phyloP scores from a whole-genome alignment of 306 rosid species.

The Prunus armeniaca region DNA sequence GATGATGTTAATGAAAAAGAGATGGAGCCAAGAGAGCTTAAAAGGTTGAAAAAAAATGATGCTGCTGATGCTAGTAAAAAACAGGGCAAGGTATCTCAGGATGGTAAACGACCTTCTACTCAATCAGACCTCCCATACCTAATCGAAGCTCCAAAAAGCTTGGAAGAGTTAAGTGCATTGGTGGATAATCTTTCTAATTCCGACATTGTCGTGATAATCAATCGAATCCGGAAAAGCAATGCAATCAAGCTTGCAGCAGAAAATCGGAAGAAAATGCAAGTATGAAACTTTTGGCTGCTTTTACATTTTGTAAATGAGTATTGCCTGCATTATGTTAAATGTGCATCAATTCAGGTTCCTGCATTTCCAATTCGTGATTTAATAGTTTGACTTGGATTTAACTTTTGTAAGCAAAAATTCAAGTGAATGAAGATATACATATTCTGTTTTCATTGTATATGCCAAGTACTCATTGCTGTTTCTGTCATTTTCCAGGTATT shows the following conservation, averaged over 20 bases:
- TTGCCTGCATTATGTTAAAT: neutral
- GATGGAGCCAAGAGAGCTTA: conserved; percentile 15
- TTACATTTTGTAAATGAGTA: conserved; percentile 10
- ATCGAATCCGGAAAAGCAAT: conserved; percentile 78
- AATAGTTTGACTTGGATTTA: too few species aligned
- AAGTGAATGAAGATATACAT: neutral
- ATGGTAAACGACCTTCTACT: conserved; percentile 36
- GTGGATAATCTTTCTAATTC: conserved; percentile 51
- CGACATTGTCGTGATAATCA: conserved; percentile 61
- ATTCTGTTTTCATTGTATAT: neutral
- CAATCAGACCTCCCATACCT: conserved; percentile 68
- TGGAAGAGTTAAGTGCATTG: conserved; percentile 61
- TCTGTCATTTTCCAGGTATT: conserved; percentile 62
- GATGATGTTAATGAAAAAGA: conserved; percentile 25
- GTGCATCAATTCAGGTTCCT: neutral
- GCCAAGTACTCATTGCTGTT: neutral
- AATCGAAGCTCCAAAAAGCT: conserved; percentile 83
- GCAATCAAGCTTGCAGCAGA: conserved; percentile 79
- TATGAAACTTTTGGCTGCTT: conserved; percentile 30
- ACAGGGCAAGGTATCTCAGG: conserved; percentile 34
- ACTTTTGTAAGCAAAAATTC: neutral
- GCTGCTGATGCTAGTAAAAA: conserved; percentile 36
- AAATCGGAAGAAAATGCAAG: conserved; percentile 90
- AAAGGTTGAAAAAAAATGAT: conserved; percentile 23
- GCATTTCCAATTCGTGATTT: too few species aligned